A percentile compares a stretch with the other conserved stretches of the same genome.
phyloP scores from a whole-genome alignment of 176 grass and related monocot species.

The Canna indica region DNA sequence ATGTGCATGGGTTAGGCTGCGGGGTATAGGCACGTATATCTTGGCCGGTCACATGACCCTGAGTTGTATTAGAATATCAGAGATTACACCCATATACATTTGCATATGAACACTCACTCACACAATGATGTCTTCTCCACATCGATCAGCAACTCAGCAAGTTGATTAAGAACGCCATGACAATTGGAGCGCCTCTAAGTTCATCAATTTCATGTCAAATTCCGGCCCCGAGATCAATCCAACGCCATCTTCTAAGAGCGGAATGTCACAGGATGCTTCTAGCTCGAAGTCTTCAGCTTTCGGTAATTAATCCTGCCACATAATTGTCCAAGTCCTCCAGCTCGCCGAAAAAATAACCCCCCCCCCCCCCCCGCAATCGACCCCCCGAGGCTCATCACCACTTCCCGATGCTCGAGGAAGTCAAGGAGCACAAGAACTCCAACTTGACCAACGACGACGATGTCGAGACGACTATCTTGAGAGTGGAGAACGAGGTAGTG shows the following conservation, averaged over 20 bases:
- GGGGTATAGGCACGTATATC: no score
- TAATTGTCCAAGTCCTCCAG: neutral
- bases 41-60: no score
- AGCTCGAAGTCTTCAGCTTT: constrained; percentile 1
- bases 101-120: no score
- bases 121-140: no score
- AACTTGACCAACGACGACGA: neutral
- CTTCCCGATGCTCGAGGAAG: neutral
- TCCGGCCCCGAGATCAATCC: neutral
- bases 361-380: no score
- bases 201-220: neutral
- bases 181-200: neutral
- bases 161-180: neutral
- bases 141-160: no score
- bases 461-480: no score
- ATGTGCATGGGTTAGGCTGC: no score
- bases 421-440: neutral
- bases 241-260: neutral
- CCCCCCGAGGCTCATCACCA: neutral
- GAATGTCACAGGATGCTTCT: neutral
- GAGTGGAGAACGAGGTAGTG: no score
- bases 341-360: neutral
- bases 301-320: neutral
- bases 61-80: no score
- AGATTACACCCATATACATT: no score